Base-by-base conservation (phyloP, 2,329 filamentous ascomycete species). In the Fusarium sacchari region DNA sequence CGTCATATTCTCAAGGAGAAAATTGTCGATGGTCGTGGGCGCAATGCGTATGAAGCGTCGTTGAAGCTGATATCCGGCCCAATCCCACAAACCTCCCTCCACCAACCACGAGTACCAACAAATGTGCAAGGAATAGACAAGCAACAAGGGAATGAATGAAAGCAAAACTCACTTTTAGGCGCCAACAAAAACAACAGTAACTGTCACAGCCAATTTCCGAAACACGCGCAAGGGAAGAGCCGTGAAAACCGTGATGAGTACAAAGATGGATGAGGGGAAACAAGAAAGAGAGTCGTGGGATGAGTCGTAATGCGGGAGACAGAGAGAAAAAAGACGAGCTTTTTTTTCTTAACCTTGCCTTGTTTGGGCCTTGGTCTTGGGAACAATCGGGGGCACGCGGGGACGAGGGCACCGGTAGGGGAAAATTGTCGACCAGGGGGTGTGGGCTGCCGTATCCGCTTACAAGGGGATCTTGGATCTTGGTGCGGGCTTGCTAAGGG, bases 81-180 rank as follows among this genome's bases (percentile, higher is more conserved):
- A 59, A 61, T 69, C 63, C 55, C 71, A 73, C 71, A 69, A 67
- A 55, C 67, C 64, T 74, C 60, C 63, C 62, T 64, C 61, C 67
- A 62, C 68, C 64, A 68, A 63, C 69, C 65, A 59, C 59, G 57
- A 66, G 49, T 65, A 57, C 64, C 74, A 75, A 72, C 63, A 64
- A 72, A 76, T 52, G 76, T 68, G 42, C 59, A 73, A 50, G 61
- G 53, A 71, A 68, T 69, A 47, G 72, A 71, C 69, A 56, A 63
- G 75, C 63, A 71, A 60, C 43, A 55, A 52, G 59, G 57, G 40
- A 60, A 50, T 68, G 63, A 57, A 68, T 57, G 57, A 71, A 73
- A 65, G 49, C 70, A 75, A 72, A 87, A 87, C 86, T 87, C 81
- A 87, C 86, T 87, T 87, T 87, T 87, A 82, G 81, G 85, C 84